Evolutionary conservation across 768 basidiomycete genomes (phyloP), one percentile per base, ranked within the genome.

Genomic region (Amanita inopinata): DNA sequence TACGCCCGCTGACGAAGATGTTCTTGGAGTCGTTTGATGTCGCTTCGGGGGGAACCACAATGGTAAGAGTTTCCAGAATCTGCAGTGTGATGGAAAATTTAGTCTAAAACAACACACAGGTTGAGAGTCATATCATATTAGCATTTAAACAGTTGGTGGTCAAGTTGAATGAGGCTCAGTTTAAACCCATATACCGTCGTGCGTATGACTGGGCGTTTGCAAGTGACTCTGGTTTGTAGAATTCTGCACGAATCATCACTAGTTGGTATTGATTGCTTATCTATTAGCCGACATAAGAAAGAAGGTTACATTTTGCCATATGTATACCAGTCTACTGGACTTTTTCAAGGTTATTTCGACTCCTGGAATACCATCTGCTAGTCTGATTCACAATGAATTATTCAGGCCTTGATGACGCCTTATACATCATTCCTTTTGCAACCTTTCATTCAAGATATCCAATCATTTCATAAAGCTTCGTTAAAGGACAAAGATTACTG

Each of bases 181-280:
- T 99, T 78, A 75, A 79, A 48, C 92, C 94, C 0, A 65, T 97
- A 11, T 94, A 97, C 74, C 79, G 91, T 42, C 80, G 81, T 41
- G 60, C 93, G 45, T 91, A 88, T 53, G 96, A 99, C 56, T 99
- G 96, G 96, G 91, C 91, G 0, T 92, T 92, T 53, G 73, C 70
- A 1, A 65, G 67, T 45, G 72, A 71, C 20, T 53, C 55, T 18
- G 61, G 78, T 80, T 53, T 23, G 68, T 59, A 5, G 12, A 12
- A 7, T 37, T n/a, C 24, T 23, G 15, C 9, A 22, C 2, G 7
- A 5, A 22, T 31, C n/a, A 14, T 8, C 22, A 19, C 15, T 3
- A 17, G n/a, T 19, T 40, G 22, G 31, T 12, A 15, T 11, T 8
- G 2, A n/a, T n/a, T n/a, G n/a, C n/a, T n/a, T n/a, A n/a, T 19